Evolutionary conservation across 805 yeast genomes (phyloP).

Genomic region (Ogataea kodamae): DNA sequence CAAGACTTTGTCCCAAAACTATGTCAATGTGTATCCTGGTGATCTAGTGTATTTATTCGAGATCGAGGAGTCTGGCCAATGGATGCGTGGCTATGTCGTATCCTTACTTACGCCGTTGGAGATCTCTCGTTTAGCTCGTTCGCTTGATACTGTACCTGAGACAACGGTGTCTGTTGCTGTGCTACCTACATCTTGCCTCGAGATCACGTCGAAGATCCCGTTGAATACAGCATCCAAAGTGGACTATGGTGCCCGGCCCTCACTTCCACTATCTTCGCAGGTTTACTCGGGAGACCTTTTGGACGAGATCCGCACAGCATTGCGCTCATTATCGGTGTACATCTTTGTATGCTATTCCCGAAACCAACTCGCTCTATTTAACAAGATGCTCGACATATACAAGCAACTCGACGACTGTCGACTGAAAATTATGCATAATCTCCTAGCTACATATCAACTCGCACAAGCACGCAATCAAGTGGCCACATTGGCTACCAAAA

Average conservation of each 20-base stretch:
- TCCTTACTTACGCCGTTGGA: conserved; percentile 69
- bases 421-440: conserved; percentile 45
- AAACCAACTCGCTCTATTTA: conserved; percentile 63
- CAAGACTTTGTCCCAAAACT: conserved; percentile 14
- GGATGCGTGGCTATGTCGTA: conserved; percentile 79
- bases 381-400: conserved; percentile 51
- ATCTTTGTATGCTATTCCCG: conserved; percentile 67
- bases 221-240: conserved; percentile 9
- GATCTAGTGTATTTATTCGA: conserved; percentile 78
- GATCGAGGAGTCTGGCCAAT: conserved; percentile 45
- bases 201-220: conserved; percentile 39
- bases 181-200: conserved; percentile 56
- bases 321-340: conserved; percentile 57
- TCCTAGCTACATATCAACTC: conserved; percentile 54
- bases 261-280: conserved; percentile 48
- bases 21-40: conserved; percentile 62
- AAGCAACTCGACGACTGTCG: conserved; percentile 56
- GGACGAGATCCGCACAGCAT: conserved; percentile 56
- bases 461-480: conserved; percentile 47
- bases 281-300: conserved; percentile 42
- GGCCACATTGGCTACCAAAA: conserved; percentile 49
- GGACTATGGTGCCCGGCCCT: conserved; percentile 37
- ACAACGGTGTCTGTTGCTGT: conserved; percentile 50
- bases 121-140: conserved; percentile 56
- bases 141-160: conserved; percentile 62